Base-by-base conservation (phyloP, 75 land plant species). In the Selaginella moellendorffii region DNA sequence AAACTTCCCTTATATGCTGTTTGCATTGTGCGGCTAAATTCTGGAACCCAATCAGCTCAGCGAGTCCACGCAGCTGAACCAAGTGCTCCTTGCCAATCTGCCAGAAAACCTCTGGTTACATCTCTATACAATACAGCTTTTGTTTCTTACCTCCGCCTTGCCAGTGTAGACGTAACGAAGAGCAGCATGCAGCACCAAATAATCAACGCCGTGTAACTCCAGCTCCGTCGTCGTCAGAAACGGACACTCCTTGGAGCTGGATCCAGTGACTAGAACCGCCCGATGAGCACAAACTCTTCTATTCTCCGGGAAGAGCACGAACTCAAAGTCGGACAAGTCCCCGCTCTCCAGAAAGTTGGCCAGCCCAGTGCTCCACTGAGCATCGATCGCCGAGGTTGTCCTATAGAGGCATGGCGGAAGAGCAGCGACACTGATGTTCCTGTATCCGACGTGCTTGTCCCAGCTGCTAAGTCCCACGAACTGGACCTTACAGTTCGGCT, bases 371-470 rank as follows among this genome's bases (percentile, higher is more conserved):
- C 46, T 36, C 46, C 46, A 36, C 46, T 36, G 46, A 36, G 46
- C 5, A 36, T 36, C 46, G 10, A 14, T 36, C 14, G 10, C 46
- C 14, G 46, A 36, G 14, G n/a, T 36, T 36, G 5, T 36, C 46
- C 5, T 36, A 36, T 14, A 36, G 14, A 5, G 14, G 14, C 46
- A 5, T 36, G 46, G 46, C 14, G 89, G 90, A 59, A 85, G 64
- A 14, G 88, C 85, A 69, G 67, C n/a, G n/a, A n/a, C n/a, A n/a
- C n/a, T 78, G 0, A 93, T 79, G 74, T 93, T 93, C 27, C 96
- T 70, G 67, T 93, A 93, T 0, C 98, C 87, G 0, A 93, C 98
- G 63, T 93, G 98, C 58, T 85, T 93, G 54, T 93, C 98, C 98
- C 98, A 93, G 58, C 98, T 93, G 54, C 98, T 85, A 28, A 93